Conservation (phyloP, 176 grass and related monocot genomes). For the Carex pumila region DNA sequence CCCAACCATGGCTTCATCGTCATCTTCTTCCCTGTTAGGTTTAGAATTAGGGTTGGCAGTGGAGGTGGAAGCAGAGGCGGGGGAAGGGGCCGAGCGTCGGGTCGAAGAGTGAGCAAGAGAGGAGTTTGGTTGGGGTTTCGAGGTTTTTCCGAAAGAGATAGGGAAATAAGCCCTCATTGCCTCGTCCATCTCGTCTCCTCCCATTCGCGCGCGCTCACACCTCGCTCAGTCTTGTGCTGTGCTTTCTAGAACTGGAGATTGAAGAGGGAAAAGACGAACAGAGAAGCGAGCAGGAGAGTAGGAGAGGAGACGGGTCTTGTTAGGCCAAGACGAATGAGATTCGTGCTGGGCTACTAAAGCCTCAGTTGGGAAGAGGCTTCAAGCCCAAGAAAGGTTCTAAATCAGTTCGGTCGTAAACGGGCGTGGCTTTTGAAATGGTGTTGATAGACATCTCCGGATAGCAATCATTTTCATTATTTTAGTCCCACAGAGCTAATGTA, state of each 20-base stretch:
- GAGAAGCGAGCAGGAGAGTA: neutral
- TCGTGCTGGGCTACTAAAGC: too few species aligned
- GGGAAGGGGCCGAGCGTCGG: constrained; percentile 48
- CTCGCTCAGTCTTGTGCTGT: constrained; percentile 1
- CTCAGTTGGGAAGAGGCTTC: too few species aligned
- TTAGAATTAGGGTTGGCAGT: constrained; percentile 7
- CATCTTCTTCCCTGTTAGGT: constrained; percentile 2
- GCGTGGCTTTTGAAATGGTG: too few species aligned
- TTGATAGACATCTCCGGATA: too few species aligned
- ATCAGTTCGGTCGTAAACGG: too few species aligned
- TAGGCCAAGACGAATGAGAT: too few species aligned
- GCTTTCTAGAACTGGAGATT: neutral
- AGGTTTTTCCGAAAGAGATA: constrained; percentile 72
- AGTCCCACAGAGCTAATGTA: too few species aligned
- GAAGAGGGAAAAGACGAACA: neutral
- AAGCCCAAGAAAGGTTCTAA: too few species aligned
- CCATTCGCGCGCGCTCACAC: neutral
- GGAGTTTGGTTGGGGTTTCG: constrained; percentile 21
- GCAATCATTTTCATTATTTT: too few species aligned
- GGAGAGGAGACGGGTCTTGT: neutral
- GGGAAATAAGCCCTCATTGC: constrained; percentile 80
- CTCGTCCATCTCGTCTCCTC: constrained; percentile 61
- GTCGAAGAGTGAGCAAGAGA: constrained; percentile 60
- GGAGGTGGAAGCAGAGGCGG: constrained; percentile 19
- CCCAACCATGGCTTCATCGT: constrained; percentile 23